phyloP scores from a whole-genome alignment of 371 early-diverging fungal genomes.

The Mucor mucedo region DNA sequence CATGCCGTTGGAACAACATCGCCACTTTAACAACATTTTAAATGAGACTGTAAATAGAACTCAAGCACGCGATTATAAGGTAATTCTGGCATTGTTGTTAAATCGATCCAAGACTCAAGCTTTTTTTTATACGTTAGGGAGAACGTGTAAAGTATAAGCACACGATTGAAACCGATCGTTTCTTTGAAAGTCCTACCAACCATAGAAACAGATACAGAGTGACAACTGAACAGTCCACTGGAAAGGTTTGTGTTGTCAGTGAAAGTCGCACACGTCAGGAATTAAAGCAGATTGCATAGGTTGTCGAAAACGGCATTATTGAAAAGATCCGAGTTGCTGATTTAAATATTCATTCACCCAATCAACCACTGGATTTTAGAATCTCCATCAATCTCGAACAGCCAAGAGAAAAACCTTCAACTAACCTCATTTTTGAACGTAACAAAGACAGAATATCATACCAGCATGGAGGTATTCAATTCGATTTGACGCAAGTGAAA shows the following conservation, averaged over 20 bases:
- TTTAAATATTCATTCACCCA: slow-evolving; percentile 75
- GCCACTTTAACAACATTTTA: slow-evolving; percentile 66
- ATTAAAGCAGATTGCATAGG: slow-evolving; percentile 17
- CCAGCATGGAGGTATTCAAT: slow-evolving; percentile 70
- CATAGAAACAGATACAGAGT: slow-evolving; percentile 59
- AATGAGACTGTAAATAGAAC: slow-evolving; percentile 64
- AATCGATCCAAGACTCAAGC: background rate
- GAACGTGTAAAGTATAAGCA: slow-evolving; percentile 67
- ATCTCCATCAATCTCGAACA: slow-evolving; percentile 75
- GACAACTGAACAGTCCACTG: slow-evolving; percentile 65
- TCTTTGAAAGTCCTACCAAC: slow-evolving; percentile 41
- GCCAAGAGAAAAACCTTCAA: slow-evolving; percentile 55
- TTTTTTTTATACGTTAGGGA: slow-evolving; percentile 27
- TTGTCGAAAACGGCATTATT: slow-evolving; percentile 65
- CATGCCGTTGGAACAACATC: slow-evolving; percentile 74
- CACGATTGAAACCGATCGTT: slow-evolving; percentile 71
- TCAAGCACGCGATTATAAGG: slow-evolving; percentile 49
- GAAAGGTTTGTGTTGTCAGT: slow-evolving; percentile 26
- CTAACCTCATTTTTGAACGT: slow-evolving; percentile 55
- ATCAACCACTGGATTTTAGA: slow-evolving; percentile 72
- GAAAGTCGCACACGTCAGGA: background rate
- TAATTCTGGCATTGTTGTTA: slow-evolving; percentile 7
- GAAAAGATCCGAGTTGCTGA: slow-evolving; percentile 70
- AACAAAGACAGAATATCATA: slow-evolving; percentile 80
- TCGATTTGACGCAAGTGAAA: slow-evolving; percentile 80